These are phyloP conservation scores for Malassezia obtusa DNA, from an alignment of 1,284 basidiomycete species.

Conservation along the genomic window DNA sequence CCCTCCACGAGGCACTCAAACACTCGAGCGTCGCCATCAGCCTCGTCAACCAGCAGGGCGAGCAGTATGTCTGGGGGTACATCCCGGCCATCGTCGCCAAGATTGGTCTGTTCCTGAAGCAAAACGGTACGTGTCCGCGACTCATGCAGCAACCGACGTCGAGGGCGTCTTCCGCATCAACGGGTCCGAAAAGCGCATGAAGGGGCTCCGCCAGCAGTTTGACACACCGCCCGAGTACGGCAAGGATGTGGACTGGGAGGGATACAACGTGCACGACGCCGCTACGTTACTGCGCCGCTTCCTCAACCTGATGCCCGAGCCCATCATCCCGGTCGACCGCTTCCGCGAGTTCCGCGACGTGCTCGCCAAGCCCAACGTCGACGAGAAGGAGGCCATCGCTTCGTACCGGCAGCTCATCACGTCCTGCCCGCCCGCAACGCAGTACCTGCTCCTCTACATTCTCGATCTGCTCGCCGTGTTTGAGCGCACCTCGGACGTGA, in stretches of 20 bases:
- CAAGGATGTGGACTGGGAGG: conserved; percentile 82
- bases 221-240: conserved; percentile 87
- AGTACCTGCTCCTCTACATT: conserved; percentile 89
- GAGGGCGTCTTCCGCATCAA: conserved; percentile 77
- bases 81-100: conserved; percentile 96
- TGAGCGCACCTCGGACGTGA: conserved; percentile 77
- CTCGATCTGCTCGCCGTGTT: conserved; percentile 91
- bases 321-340: conserved; percentile 75
- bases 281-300: conserved; percentile 91
- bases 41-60: conserved; percentile 59
- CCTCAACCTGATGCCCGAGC: conserved; percentile 80
- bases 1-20: conserved; percentile 69
- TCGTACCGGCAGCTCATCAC: conserved; percentile 73
- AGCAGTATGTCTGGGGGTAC: conserved; percentile 55
- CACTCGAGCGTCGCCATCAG: conserved; percentile 89
- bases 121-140: conserved; percentile 26
- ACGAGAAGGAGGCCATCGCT: conserved; percentile 29
- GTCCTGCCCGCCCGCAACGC: conserved; percentile 73
- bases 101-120: conserved; percentile 58
- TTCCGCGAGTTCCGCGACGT: conserved; percentile 79
- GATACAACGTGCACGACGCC: conserved; percentile 86
- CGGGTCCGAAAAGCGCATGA: conserved; percentile 79
- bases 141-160: conserved; percentile 68
- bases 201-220: conserved; percentile 80
- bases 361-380: conserved; percentile 48